Percentiles rank a stretch among this genome's conserved stretches.
phyloP scores from a whole-genome alignment of 768 basidiomycete genomes.

The Mycena rebaudengoi region DNA sequence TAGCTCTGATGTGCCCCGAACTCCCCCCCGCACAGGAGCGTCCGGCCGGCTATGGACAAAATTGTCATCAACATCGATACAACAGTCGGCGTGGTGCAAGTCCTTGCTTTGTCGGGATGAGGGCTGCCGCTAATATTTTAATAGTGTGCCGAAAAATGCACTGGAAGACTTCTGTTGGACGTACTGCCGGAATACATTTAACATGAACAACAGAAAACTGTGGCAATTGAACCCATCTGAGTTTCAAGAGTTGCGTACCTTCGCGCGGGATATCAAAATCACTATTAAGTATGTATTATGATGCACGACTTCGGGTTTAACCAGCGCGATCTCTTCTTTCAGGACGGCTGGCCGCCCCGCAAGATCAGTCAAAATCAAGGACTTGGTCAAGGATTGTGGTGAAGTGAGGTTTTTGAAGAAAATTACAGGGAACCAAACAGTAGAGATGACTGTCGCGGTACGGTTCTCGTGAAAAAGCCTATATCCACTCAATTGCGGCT shows the following conservation, averaged over 20 bases:
- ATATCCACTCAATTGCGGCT: background rate
- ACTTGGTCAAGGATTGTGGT: constrained; percentile 37
- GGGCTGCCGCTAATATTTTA: background rate
- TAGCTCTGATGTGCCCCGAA: constrained; percentile 4
- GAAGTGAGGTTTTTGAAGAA: constrained; percentile 35
- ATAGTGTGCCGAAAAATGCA: constrained; percentile 34
- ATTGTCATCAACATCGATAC: constrained; percentile 54
- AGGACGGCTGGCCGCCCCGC: constrained; percentile 28
- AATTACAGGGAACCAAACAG: constrained; percentile 29
- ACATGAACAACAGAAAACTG: constrained; percentile 27
- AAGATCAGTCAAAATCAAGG: constrained; percentile 38
- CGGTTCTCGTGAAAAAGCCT: background rate
- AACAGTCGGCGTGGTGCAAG: constrained; percentile 51
- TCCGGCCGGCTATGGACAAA: constrained; percentile 45
- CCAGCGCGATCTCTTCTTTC: no score
- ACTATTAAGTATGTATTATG: constrained; percentile 27
- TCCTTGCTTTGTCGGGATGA: background rate
- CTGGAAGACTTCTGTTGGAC: constrained; percentile 35
- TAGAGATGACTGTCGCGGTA: constrained; percentile 37
- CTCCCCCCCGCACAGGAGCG: no score
- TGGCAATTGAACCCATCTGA: constrained; percentile 9
- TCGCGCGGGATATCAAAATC: constrained; percentile 41
- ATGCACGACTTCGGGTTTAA: no score
- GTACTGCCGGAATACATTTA: no score
- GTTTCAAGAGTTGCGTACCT: constrained; percentile 34